Evolutionary conservation across 1,284 basidiomycete species (phyloP).

Genomic region (Afroboletus lepidellus): DNA sequence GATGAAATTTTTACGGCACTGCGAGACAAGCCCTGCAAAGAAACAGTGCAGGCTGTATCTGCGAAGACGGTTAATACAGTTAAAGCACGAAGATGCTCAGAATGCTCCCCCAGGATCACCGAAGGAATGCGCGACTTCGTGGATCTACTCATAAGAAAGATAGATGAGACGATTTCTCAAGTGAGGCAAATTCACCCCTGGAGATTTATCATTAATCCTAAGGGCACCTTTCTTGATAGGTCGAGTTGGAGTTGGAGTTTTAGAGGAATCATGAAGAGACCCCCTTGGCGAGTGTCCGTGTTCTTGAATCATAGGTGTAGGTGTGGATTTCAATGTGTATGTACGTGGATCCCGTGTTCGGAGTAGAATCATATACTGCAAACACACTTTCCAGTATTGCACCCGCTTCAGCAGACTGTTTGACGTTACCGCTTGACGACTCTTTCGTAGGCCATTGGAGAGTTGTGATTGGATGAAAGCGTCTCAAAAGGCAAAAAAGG

Average conservation of each 20-base stretch:
- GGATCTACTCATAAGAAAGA: not conserved
- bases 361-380: too few species aligned
- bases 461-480: too few species aligned
- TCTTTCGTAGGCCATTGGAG: too few species aligned
- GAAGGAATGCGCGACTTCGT: slow-evolving; percentile 2
- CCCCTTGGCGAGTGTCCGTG: too few species aligned
- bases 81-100: not conserved
- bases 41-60: not conserved
- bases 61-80: not conserved
- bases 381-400: too few species aligned
- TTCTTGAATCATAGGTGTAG: too few species aligned
- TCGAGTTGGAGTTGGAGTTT: not conserved
- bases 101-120: not conserved
- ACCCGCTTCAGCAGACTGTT: too few species aligned
- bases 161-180: not conserved
- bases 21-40: slow-evolving; percentile 15
- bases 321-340: too few species aligned
- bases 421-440: not conserved
- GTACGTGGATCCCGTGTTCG: too few species aligned
- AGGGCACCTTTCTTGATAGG: not conserved
- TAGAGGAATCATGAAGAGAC: too few species aligned
- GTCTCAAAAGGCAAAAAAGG: too few species aligned
- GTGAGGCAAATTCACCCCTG: not conserved
- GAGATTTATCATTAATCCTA: not conserved
- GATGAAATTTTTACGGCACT: slow-evolving; percentile 6